A percentile compares a stretch with the other conserved stretches of the same genome.
phyloP scores from a whole-genome alignment of 495 filamentous ascomycete species.

The Pyrenula massariospora region DNA sequence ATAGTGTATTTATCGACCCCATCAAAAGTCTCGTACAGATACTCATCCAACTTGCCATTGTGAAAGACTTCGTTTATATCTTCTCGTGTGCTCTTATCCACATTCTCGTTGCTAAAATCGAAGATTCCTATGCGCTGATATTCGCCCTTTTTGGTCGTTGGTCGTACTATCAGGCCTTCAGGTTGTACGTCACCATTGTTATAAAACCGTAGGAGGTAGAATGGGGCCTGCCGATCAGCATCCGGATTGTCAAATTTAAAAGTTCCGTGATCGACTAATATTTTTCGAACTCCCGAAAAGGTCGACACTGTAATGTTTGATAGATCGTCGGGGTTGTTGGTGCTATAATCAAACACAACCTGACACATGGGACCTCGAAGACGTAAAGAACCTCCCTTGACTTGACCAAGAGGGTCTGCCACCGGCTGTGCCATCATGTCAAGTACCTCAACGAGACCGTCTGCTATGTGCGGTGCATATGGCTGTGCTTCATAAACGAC shows the following conservation, averaged over 20 bases:
- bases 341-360: background rate
- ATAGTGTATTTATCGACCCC: background rate
- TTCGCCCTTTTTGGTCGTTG: background rate
- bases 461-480: background rate
- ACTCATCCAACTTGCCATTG: background rate
- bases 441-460: background rate
- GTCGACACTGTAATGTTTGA: background rate
- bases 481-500: background rate
- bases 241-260: background rate
- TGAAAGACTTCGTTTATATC: background rate
- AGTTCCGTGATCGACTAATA: background rate
- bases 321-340: background rate
- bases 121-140: background rate
- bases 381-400: background rate
- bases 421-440: background rate
- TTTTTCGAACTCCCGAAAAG: background rate
- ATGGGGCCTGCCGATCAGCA: background rate
- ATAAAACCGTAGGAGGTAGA: background rate
- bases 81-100: background rate
- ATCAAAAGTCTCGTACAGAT: background rate
- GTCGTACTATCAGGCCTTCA: background rate
- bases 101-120: background rate
- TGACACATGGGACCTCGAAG: background rate
- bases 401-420: background rate
- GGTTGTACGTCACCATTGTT: background rate